Base-by-base conservation (phyloP, 495 filamentous ascomycete genomes). In the Acidiella bohemica region DNA sequence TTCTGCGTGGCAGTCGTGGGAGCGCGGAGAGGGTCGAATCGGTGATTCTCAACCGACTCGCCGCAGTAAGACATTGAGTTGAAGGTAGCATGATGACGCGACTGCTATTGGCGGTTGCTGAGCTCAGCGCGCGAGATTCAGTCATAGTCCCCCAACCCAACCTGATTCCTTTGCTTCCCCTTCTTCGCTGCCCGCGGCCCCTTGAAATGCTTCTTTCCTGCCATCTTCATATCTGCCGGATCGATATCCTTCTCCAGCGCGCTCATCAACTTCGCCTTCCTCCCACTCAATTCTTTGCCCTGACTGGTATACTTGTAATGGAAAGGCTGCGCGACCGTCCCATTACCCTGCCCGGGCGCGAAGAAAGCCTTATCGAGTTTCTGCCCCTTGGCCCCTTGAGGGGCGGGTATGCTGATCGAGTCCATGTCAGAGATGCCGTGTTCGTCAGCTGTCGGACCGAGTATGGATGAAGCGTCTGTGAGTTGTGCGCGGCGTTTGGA, bases 121-220 rank as follows among this genome's bases (percentile, higher is more conserved):
- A 27, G 25, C 7, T 27, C n/a, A n/a, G 25, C n/a, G 7, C n/a
- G 25, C 25, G n/a, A n/a, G 7, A 27, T 33, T 16, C 14, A 33
- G 16, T 33, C 31, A 18, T 33, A 33, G 14, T 33, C 31, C 10
- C 31, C 17, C 9, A 7, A 6, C 31, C 31, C 16, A 7, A 33
- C 31, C 9, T 8, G 6, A 7, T 33, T 16, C 36, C 19, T 39
- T 25, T 28, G 19, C 36, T 28, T 25, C 12, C 26, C 18, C 26
- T 30, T 30, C 11, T 30, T 39, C 36, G 36, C 36, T 14, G 24
- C 18, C 26, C 23, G 28, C 11, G 19, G 19, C 23, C 14, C 36
- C 66, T 96, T 96, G 61, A 84, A 94, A 60, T 96, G 92, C 65
- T 95, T 96, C 74, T 99, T 99, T 19, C 53, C 75, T n/a, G 25